Evolutionary conservation across 1,284 basidiomycete genomes (phyloP), one percentile per base, ranked within the genome.

Genomic region (Moesziomyces parantarcticus): DNA sequence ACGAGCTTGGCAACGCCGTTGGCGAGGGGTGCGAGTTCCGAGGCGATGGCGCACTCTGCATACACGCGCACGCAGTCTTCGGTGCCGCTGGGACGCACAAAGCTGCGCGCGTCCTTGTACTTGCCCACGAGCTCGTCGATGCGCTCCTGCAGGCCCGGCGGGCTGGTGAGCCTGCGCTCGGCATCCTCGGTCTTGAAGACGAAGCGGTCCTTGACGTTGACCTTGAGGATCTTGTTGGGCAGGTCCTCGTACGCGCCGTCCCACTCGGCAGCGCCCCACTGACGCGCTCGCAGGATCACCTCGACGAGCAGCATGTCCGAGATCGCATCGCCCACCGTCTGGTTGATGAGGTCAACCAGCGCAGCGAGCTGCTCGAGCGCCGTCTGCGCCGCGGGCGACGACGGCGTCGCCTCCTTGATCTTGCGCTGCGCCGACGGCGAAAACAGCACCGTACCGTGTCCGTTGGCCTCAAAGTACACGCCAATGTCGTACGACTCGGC

Each of bases 381-480:
- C 29, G 89, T 90, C 89, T 83, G 91, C 90, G 85, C 88, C 36
- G 92, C 92, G 9, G 90, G 92, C 16, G 89, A 88, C 74, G 93
- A 90, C 18, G 92, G 91, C 3, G 91, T 92, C 26, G 89, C 88
- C 73, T 92, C 87, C 11, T 86, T 85, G 45, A 87, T 83, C 50
- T 67, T 69, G 11, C 62, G 66, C 64, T 75, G 55, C 5, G 67
- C 70, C 4, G 69, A 61, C 26, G 59, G 56, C 11, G 96, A 97
- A 86, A 99, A 99, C 51, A 99, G 86, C 46, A 99, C 93, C 1
- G 97, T 99, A 41, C 97, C 97, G 80, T 99, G 97, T 0, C 97
- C 97, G 83, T 99, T 99, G 52, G 97, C 97, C 85, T 99, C 97
- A 81, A 99, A 99, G 86, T 99, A 99, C 47, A 99, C 93, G 26